Conservation (phyloP, 23 red algal species). For the Gracilariopsis chorda region DNA sequence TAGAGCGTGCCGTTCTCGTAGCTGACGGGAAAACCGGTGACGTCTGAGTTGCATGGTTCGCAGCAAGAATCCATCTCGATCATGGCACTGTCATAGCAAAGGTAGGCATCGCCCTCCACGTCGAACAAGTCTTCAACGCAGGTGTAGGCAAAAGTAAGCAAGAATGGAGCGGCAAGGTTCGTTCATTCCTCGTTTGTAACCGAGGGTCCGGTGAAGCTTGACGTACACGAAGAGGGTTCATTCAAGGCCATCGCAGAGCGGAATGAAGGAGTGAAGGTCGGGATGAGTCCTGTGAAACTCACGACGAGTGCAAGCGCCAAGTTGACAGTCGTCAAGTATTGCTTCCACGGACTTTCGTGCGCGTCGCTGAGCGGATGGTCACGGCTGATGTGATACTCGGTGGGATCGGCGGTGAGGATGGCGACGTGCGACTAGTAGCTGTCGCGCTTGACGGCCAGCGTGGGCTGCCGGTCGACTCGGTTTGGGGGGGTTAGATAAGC, state of each 20-base stretch:
- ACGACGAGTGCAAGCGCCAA: slow-evolving; percentile 34
- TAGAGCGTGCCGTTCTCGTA: slow-evolving; percentile 38
- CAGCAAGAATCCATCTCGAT: slow-evolving; percentile 36
- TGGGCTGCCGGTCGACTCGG: slow-evolving; percentile 41
- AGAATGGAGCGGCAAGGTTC: slow-evolving; percentile 69
- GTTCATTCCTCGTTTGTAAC: slow-evolving; percentile 87
- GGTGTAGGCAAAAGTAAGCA: slow-evolving; percentile 60
- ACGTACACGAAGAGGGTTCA: slow-evolving; percentile 80
- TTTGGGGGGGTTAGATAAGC: slow-evolving; percentile 40
- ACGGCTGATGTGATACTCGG: neutral
- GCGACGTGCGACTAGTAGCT: slow-evolving; percentile 42
- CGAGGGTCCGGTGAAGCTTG: slow-evolving; percentile 36
- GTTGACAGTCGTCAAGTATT: slow-evolving; percentile 52
- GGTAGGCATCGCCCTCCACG: slow-evolving; percentile 69
- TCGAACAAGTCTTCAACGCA: slow-evolving; percentile 30
- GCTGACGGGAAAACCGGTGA: slow-evolving; percentile 24
- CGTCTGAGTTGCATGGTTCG: neutral
- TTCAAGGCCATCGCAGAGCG: slow-evolving; percentile 22
- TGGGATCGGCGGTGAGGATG: slow-evolving; percentile 36
- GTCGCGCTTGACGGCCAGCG: neutral
- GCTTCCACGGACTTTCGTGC: slow-evolving; percentile 35
- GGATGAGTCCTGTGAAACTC: slow-evolving; percentile 71
- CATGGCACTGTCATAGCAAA: slow-evolving; percentile 54
- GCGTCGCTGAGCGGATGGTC: slow-evolving; percentile 76
- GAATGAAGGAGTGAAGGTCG: slow-evolving; percentile 19